Base-by-base conservation (phyloP, 2,329 filamentous ascomycete species). In the Endoconidiophora polonica region DNA sequence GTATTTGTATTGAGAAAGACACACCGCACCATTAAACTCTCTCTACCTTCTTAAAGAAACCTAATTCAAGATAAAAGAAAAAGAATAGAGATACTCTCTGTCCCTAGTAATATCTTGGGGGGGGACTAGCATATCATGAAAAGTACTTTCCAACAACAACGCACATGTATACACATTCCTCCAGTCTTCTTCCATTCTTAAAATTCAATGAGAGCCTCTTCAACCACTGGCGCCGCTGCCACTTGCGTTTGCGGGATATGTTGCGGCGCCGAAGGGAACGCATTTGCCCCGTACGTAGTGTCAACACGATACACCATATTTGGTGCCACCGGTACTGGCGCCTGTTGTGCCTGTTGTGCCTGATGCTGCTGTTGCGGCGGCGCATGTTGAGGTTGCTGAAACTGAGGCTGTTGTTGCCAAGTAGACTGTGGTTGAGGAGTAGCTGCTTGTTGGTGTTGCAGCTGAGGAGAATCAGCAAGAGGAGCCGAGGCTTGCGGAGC, bases 191-290 rank as follows among this genome's bases (percentile, higher is more conserved):
- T 33, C 29, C 20, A 12, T 23, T 18, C 29, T 39, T 53, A 50
- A 36, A 54, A 45, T 40, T 91, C 85, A 63, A 91, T 91, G 59
- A 91, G 65, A 52, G 79, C 82, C 64, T 90, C 85, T 63, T 90
- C 84, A 44, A 82, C 72, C 58, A 70, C 48, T 39, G 46, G 59
- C 54, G 61, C 60, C 22, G 59, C 54, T 2, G 63, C 65, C 41
- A 67, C 66, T 46, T 64, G 70, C 48, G 23, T 20, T 39, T 66
- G 65, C 10, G 74, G 77, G 24, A 75, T 71, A 61, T 81, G 76
- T 53, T 79, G 74, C 14, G 79, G 78, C 24, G 75, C 77, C 2
- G 74, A 68, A 1, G 83, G 82, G 58, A 86, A 85, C 2, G 73
- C 66, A 22, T 80, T 74, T 58, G 77, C 75, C 2, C 63, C 66